Evolutionary conservation across 2,329 filamentous ascomycete genomes (phyloP).

Genomic region (Rhinocladiella similis): DNA sequence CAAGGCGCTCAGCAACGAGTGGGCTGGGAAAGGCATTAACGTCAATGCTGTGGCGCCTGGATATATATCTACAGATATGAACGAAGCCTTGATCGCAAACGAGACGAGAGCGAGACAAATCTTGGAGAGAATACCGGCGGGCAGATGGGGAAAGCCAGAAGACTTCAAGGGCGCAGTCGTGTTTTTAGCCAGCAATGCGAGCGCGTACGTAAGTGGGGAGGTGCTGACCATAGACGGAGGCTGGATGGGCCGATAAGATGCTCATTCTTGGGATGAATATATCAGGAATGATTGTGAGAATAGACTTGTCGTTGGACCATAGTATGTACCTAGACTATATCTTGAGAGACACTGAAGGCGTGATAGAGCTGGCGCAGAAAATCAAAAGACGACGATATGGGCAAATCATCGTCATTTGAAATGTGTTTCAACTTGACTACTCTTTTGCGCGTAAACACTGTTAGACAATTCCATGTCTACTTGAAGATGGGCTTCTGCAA

Average conservation of each 20-base stretch:
- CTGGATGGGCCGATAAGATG: constrained; percentile 27
- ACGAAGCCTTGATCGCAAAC: constrained; percentile 75
- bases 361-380: constrained; percentile 60
- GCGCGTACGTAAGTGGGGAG: constrained; percentile 49
- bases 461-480: too few species aligned
- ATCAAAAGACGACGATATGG: constrained; percentile 67
- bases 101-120: constrained; percentile 70
- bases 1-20: constrained; percentile 84
- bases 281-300: too few species aligned
- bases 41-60: constrained; percentile 90
- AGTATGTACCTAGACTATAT: not conserved
- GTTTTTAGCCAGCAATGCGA: constrained; percentile 49
- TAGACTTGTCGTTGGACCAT: not conserved
- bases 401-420: not conserved
- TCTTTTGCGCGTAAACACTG: not conserved
- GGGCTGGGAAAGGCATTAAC: constrained; percentile 74
- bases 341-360: too few species aligned
- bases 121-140: constrained; percentile 76
- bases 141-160: constrained; percentile 70
- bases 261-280: too few species aligned
- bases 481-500: too few species aligned
- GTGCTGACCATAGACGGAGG: constrained; percentile 42
- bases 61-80: constrained; percentile 95
- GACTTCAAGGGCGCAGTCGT: constrained; percentile 53
- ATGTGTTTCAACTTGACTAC: not conserved